Evolutionary conservation across 768 basidiomycete genomes (phyloP).

Genomic region (Lyophyllum atratum): DNA sequence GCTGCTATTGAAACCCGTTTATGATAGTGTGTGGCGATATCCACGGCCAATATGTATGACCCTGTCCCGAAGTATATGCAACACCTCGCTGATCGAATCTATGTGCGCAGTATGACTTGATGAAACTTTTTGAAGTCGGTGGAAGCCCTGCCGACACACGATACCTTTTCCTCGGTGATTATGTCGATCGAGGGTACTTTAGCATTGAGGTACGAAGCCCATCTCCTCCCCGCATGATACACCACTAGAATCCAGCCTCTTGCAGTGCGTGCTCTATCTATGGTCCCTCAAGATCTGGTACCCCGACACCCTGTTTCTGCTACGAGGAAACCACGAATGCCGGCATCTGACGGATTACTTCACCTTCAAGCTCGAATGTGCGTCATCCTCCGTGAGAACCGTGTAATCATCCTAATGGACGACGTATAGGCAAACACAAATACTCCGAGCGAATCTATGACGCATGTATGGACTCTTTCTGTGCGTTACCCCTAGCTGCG

Average conservation of each 20-base stretch:
- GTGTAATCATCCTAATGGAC: background rate
- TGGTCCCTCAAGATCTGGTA: slow-evolving; percentile 99
- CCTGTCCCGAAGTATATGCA: slow-evolving; percentile 1
- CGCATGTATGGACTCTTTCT: slow-evolving; percentile 98
- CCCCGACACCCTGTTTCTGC: slow-evolving; percentile 92
- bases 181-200: slow-evolving; percentile 93
- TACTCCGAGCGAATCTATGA: slow-evolving; percentile 97
- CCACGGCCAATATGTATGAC: slow-evolving; percentile 96
- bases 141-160: slow-evolving; percentile 93
- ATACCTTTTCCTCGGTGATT: slow-evolving; percentile 92
- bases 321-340: slow-evolving; percentile 99
- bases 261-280: slow-evolving; percentile 93
- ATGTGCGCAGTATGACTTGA: slow-evolving; percentile 74
- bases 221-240: background rate
- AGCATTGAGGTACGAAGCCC: slow-evolving; percentile 73
- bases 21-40: slow-evolving; percentile 91
- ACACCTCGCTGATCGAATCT: slow-evolving; percentile 5
- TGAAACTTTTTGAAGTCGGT: slow-evolving; percentile 95
- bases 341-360: slow-evolving; percentile 98
- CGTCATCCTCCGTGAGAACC: slow-evolving; percentile 29
- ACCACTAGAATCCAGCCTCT: slow-evolving; percentile 9
- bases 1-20: background rate
- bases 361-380: slow-evolving; percentile 98
- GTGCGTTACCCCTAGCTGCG: slow-evolving; percentile 91
- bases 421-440: slow-evolving; percentile 87